Percentiles rank a stretch among this genome's conserved stretches.
Evolutionary conservation across 2,329 filamentous ascomycete genomes (phyloP).

Genomic region (Diaporthe eres): DNA sequence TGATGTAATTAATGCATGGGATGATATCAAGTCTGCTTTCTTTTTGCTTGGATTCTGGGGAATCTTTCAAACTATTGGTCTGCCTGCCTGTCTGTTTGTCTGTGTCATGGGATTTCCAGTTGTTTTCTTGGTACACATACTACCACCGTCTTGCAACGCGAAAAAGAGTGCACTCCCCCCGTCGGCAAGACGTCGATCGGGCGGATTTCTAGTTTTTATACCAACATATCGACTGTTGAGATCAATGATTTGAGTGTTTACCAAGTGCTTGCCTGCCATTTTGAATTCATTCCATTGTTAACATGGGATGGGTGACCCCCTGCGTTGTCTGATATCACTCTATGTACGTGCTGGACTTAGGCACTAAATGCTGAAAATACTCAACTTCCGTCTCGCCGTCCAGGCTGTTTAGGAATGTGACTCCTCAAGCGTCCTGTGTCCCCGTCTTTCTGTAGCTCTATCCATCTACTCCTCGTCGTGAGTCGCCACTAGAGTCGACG

Average conservation of each 20-base stretch:
- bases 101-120: not conserved
- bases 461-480: not conserved
- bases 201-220: not conserved
- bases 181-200: not conserved
- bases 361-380: not conserved
- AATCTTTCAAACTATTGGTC: not conserved
- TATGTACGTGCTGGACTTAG: not conserved
- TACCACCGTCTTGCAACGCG: not conserved
- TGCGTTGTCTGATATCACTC: not conserved
- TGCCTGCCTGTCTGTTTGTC: not conserved
- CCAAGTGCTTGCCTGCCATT: not conserved
- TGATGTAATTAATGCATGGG: slow-evolving; percentile 29
- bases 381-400: not conserved
- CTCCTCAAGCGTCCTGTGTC: not conserved
- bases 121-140: not conserved
- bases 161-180: not conserved
- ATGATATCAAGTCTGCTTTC: slow-evolving; percentile 19
- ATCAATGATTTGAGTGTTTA: not conserved
- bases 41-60: not conserved
- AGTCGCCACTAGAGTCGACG: no score
- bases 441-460: not conserved
- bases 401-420: not conserved
- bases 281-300: not conserved
- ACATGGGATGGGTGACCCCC: not conserved
- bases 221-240: not conserved